A percentile compares a stretch with the other conserved stretches of the same genome.
These are phyloP conservation scores for Podaxis sp. DNA, from an alignment of 768 basidiomycete species.

Conservation along the genomic window DNA sequence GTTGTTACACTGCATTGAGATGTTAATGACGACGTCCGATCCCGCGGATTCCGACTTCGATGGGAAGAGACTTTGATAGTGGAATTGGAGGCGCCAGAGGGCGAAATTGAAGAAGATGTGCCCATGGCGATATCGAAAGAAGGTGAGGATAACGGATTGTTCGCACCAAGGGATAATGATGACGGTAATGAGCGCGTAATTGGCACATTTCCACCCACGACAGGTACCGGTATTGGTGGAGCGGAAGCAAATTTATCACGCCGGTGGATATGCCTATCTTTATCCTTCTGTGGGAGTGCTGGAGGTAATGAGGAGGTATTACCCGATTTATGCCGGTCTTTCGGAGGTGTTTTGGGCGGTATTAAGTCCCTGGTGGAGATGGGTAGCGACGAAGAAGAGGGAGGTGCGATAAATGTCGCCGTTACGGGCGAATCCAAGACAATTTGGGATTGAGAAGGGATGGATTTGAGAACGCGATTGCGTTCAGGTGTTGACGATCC, in stretches of 20 bases:
- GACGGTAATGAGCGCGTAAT: not conserved
- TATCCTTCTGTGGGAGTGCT: constrained; percentile 5
- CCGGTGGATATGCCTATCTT: constrained; percentile 5
- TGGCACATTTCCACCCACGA: constrained; percentile 2
- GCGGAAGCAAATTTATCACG: constrained; percentile 14
- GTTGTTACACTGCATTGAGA: constrained; percentile 8
- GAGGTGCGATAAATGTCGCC: constrained; percentile 13
- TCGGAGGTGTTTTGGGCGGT: constrained; percentile 12
- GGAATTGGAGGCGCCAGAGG: not conserved
- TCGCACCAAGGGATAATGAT: not conserved
- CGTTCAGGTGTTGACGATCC: not conserved
- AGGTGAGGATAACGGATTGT: not conserved
- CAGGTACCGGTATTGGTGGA: constrained; percentile 7
- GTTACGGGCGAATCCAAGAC: constrained; percentile 12
- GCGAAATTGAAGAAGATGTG: not conserved
- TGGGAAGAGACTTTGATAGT: constrained; percentile 3
- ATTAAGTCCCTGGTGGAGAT: constrained; percentile 15
- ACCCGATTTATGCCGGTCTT: not conserved
- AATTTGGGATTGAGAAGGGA: constrained; percentile 29
- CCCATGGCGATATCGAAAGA: not conserved
- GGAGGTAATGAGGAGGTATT: not conserved
- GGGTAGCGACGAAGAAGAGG: constrained; percentile 17
- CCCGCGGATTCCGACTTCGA: not conserved
- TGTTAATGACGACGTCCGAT: constrained; percentile 7
- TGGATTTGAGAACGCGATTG: constrained; percentile 25